Conservation (phyloP, 2,329 filamentous ascomycete species). For the Teratosphaeria nubilosa region DNA sequence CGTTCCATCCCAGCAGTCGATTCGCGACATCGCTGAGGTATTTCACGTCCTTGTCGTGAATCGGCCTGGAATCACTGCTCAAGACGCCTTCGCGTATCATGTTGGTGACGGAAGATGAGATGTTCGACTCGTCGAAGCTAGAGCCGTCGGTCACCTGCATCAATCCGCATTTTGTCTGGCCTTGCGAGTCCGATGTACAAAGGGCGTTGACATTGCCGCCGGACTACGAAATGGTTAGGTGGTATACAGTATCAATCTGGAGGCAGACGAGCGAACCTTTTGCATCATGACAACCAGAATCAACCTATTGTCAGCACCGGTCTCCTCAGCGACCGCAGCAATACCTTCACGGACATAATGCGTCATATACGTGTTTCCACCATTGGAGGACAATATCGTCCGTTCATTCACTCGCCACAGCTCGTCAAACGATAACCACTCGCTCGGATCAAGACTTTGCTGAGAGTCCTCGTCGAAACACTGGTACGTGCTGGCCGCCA, state of each 20-base stretch:
- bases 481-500: constrained; percentile 4
- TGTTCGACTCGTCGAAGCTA: constrained; percentile 4
- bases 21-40: constrained; percentile 18
- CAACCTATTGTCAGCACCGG: constrained; percentile 9
- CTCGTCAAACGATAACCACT: constrained; percentile 9
- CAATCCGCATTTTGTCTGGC: constrained; percentile 10
- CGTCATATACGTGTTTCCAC: constrained; percentile 12
- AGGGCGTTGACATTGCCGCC: constrained; percentile 7
- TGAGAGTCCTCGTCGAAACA: constrained; percentile 8
- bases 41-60: constrained; percentile 2
- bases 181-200: constrained; percentile 6
- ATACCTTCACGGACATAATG: constrained; percentile 12
- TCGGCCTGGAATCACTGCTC: constrained; percentile 3
- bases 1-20: constrained; percentile 16
- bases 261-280: constrained; percentile 5
- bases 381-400: constrained; percentile 10
- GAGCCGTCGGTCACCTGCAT: constrained; percentile 9
- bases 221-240: constrained; percentile 4
- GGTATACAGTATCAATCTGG: not conserved
- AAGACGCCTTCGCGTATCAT: constrained; percentile 15
- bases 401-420: constrained; percentile 15
- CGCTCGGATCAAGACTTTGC: not conserved
- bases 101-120: constrained; percentile 6
- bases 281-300: constrained; percentile 16
- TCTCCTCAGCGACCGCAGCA: constrained; percentile 5